These are phyloP conservation scores for Murraya paniculata DNA, from an alignment of 345 rosid species.

Conservation along the genomic window DNA sequence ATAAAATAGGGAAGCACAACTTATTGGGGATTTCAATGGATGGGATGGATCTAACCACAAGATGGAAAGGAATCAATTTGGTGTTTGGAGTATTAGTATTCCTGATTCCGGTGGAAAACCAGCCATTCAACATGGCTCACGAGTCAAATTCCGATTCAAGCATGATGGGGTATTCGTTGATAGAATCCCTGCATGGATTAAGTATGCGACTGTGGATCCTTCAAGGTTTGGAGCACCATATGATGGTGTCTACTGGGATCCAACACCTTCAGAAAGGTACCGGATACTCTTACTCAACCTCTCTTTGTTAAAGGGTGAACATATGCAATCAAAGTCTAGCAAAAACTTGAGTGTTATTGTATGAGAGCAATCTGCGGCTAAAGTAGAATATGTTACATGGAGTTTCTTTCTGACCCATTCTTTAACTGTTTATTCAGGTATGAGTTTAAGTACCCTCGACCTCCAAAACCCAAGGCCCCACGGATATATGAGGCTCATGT, in stretches of 20 bases:
- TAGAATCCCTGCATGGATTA: constrained; percentile 80
- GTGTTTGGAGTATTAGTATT: constrained; percentile 69
- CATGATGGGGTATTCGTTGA: constrained; percentile 57
- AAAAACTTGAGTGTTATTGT: neutral
- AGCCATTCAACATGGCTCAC: constrained; percentile 70
- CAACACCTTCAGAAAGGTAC: constrained; percentile 65
- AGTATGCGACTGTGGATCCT: constrained; percentile 64
- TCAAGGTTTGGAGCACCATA: constrained; percentile 64
- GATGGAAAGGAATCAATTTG: constrained; percentile 72
- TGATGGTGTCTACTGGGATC: constrained; percentile 82
- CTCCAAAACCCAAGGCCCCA: constrained; percentile 64
- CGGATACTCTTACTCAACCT: neutral
- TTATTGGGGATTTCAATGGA: constrained; percentile 78
- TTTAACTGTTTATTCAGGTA: constrained; percentile 41
- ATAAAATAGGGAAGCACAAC: constrained; percentile 61
- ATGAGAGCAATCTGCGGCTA: neutral
- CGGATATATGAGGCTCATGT: constrained; percentile 83
- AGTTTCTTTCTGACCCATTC: constrained; percentile 6
- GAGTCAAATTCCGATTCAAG: constrained; percentile 70
- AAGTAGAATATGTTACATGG: neutral
- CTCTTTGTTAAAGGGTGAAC: neutral
- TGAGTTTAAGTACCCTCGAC: constrained; percentile 53
- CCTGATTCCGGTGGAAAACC: constrained; percentile 56
- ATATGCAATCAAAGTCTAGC: neutral
- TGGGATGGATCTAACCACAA: constrained; percentile 74